Evolutionary conservation across 148 eudicot genomes (phyloP), one percentile per base, ranked within the genome.

Genomic region (Rhododendron simsii): DNA sequence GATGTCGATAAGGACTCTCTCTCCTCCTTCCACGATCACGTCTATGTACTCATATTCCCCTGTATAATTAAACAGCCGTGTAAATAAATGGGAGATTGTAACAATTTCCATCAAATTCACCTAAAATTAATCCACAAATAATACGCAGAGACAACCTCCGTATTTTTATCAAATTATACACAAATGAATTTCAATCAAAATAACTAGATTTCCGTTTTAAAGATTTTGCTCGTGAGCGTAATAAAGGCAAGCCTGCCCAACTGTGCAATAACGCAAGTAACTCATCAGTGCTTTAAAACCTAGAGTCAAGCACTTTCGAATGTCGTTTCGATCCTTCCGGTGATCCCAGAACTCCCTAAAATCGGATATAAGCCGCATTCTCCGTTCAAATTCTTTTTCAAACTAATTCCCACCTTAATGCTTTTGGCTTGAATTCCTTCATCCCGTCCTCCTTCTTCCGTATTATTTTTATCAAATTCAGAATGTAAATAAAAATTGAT

Each of bases 11-110:
- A 93, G 26, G 35, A 92, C 2, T 61, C 95, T 87, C 44, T 90
- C 92, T 2, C 84, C 76, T 30, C 76, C 88, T 50, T 85, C 87
- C 14, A 90, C 57, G 53, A 87, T 80, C 65, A 87, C 91, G 35
- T 91, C 91, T 85, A 90, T 88, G 83, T 90, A 91, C 59, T 91
- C 93, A n/a, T 91, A 90, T n/a, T 86, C 90, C 30, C 88, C 90
- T 87, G 84, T 41, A 30, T 74, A 84, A 20, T 77, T 18, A 37
- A 3, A 81, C 13, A 28, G 20, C 28, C 57, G 78, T 21, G 28
- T 41, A 16, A 45, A 63, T 39, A n/a, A 59, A 18, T 5, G 20
- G 4, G 8, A 39, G 14, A 83, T 65, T 26, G 26, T 26, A n/a
- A 4, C 7, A 1, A 76, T 5, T 53, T 14, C n/a, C 11, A 69